Evolutionary conservation across 164 flowering plant genomes (phyloP), one percentile per base, ranked within the genome.

Genomic region (Liquidambar formosana): DNA sequence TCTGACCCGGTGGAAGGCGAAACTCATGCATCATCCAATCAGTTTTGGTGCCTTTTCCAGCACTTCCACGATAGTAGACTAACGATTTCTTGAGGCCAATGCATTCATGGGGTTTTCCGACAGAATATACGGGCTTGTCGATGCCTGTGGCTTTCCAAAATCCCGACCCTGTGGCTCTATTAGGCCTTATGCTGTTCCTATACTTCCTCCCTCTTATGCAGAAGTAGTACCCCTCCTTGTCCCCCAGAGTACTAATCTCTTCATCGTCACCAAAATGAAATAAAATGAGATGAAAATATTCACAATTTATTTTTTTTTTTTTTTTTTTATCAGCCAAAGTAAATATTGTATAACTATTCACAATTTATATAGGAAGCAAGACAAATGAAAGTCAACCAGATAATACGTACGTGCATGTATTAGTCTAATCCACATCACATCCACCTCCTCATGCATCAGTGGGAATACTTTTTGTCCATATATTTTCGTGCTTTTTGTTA

Each of bases 1-100:
- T 33, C 4, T 2, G 2, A 6, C 41, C 6, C 4, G 41, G 41
- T 2, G 6, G 98, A 38, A 91, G 98, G 67, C 98, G 92, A 78
- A 92, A 91, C 77, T 93, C 98, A 65, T 93, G 97, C 98, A 93
- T 92, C 98, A 94, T 94, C 98, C 98, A 94, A 64, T 94, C 97
- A 18, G 98, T 94, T 81, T 94, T 94, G 64, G 92, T 83, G 69
- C 98, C 98, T 82, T 94, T 94, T 16, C 98, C 97, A 0, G 98
- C 97, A 33, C 87, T 85, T 41, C 98, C 98, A 26, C 91, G 80
- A 65, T 94, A 94, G 76, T 90, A 94, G 1, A 94, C 98, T 11
- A 94, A 73, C 0, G 98, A 92, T 66, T 94, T 94, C 84, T 94
- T 94, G 43, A 94, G 92, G 8, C 98, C 98, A 60, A 94, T 81